A percentile compares a stretch with the other conserved stretches of the same genome.
phyloP scores from a whole-genome alignment of 176 grass and related monocot genomes.

The Thinopyrum elongatum region DNA sequence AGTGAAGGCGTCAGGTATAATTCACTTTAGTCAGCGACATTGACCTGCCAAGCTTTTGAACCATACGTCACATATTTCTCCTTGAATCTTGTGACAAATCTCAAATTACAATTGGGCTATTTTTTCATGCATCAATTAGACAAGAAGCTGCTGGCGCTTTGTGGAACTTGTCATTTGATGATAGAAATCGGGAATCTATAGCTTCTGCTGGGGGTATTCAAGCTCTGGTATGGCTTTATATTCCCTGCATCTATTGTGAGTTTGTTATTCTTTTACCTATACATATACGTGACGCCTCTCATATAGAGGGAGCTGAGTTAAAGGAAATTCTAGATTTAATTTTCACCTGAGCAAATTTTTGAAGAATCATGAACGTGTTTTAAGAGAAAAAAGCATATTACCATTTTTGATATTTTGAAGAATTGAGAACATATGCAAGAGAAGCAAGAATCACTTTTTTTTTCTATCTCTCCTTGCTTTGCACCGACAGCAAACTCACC shows the following conservation, averaged over 20 bases:
- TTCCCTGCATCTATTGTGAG: neutral
- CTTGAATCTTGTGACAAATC: conserved; percentile 16
- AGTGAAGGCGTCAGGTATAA: conserved; percentile 94
- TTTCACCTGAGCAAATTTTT: neutral
- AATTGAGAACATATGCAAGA: neutral
- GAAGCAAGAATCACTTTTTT: neutral
- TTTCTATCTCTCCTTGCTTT: neutral
- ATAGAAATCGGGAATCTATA: too few species aligned
- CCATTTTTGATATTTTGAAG: neutral
- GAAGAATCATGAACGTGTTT: neutral
- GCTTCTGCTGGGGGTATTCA: too few species aligned
- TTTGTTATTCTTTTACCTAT: neutral
- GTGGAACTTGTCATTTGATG: too few species aligned
- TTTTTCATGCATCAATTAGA: too few species aligned
- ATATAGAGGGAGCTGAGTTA: neutral
- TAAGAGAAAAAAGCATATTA: neutral
- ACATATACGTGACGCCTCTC: neutral
- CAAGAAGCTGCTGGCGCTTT: too few species aligned
- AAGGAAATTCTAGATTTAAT: neutral
- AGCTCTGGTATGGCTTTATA: too few species aligned
- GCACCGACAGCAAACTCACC: neutral
- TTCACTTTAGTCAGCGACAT: neutral
- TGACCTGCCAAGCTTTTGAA: conserved; percentile 6
- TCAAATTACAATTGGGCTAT: conserved; percentile 15
- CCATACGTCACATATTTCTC: conserved; percentile 2